Base-by-base conservation (phyloP, 2,329 filamentous ascomycete genomes). In the Aspergillus chevalieri region DNA sequence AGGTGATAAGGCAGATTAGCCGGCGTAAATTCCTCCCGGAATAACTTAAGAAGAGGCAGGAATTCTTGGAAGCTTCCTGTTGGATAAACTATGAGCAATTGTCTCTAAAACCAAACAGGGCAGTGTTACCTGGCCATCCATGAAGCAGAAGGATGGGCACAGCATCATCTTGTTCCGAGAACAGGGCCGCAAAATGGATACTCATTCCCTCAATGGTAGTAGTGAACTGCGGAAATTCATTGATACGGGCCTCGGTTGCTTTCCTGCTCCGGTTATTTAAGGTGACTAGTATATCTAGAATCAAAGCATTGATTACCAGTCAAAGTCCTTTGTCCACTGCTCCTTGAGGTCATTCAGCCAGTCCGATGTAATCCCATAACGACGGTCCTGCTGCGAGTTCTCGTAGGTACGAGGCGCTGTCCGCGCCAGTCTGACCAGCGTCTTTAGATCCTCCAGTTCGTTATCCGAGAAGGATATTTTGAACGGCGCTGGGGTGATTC, bases 161-260 rank as follows among this genome's bases (percentile, higher is more conserved):
- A 0, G 77, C 77, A 58, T 74, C 67, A 4, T 63, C 46, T 12
- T 69, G 73, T 47, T 68, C 54, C 0, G 75, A 79, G 52, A 78
- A 78, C 0, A 79, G 63, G 2, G 73, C 76, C 0, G 69, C 59
- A 54, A 79, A 79, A 57, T 79, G 76, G 42, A 78, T 62, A 1
- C 62, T 57, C 43, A 73, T 46, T 21, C 76, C 72, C 9, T 68
- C 65, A 46, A 80, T 65, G 0, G 64, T 53, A 0, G 68, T 63
- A 2, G 64, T 76, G 65, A 73, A 81, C 52, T 80, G 76, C 2
- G 77, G 77, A 42, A 76, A 75, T 10, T 64, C 68, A 57, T 80
- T 80, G 55, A 79, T 73, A 14, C 70, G 65, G 38, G 68, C 57
- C 55, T 72, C 65, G 3, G 65, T 62, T 47, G 66, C 57, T 60